These are phyloP conservation scores for Scleroderma citrinum DNA, from an alignment of 768 basidiomycete genomes.

Conservation along the genomic window DNA sequence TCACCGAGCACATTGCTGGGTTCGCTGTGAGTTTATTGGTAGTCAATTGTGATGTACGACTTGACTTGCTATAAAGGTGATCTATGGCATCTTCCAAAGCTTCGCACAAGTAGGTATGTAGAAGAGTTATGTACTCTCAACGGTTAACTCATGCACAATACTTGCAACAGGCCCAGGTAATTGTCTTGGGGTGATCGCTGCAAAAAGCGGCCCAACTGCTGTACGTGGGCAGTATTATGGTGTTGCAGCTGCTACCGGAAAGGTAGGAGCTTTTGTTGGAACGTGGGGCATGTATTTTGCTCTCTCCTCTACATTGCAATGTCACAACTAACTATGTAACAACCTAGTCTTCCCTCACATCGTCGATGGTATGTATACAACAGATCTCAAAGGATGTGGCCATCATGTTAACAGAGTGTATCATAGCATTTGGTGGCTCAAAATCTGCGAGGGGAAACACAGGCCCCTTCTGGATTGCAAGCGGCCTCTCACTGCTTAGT, in stretches of 20 bases:
- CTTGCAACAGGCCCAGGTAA: slow-evolving; percentile 64
- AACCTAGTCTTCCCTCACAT: not conserved
- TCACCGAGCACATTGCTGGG: slow-evolving; percentile 60
- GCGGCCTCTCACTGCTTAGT: slow-evolving; percentile 75
- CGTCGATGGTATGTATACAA: not conserved
- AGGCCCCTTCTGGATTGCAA: slow-evolving; percentile 86
- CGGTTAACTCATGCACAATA: not conserved
- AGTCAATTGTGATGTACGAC: not conserved
- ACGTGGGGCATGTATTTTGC: slow-evolving; percentile 52
- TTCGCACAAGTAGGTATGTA: slow-evolving; percentile 76
- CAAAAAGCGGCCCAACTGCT: slow-evolving; percentile 82
- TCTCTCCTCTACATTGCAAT: not conserved
- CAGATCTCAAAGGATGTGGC: too few relatives aligned
- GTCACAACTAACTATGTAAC: not conserved
- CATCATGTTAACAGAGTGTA: too few relatives aligned
- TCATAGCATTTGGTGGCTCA: slow-evolving; percentile 60
- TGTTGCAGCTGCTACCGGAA: slow-evolving; percentile 78
- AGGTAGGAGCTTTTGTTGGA: slow-evolving; percentile 78
- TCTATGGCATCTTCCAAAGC: slow-evolving; percentile 88
- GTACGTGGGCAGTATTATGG: slow-evolving; percentile 86
- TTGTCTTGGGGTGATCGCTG: slow-evolving; percentile 77
- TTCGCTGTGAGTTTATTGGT: slow-evolving; percentile 52
- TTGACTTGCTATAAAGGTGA: slow-evolving; percentile 40
- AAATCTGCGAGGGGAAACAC: slow-evolving; percentile 56
- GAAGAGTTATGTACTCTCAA: not conserved